Percentiles rank a stretch among this genome's conserved stretches.
phyloP scores from a whole-genome alignment of 2,329 filamentous ascomycete species.

The Colletotrichum sublineola region DNA sequence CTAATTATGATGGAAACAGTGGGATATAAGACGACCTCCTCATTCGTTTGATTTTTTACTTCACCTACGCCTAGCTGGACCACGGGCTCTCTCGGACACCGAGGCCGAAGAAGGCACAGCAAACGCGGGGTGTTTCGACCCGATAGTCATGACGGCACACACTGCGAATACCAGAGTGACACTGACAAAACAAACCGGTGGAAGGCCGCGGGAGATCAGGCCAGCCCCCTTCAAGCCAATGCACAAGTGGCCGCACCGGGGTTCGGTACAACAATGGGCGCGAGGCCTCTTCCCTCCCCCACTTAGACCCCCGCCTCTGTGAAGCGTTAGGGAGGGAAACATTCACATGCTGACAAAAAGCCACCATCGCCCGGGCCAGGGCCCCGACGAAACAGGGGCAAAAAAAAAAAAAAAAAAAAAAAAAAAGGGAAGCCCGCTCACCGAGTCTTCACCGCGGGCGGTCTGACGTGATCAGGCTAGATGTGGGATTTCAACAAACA shows the following conservation, averaged over 20 bases:
- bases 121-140: neutral
- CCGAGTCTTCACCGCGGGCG: slow-evolving; percentile 29
- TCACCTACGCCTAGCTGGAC: neutral
- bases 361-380: neutral
- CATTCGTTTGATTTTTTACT: neutral
- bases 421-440: neutral
- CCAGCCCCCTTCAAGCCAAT: neutral
- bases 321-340: neutral
- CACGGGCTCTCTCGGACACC: neutral
- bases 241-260: neutral
- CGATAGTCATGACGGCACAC: neutral
- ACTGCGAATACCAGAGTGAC: neutral
- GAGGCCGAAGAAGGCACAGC: too few relatives aligned
- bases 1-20: neutral
- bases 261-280: neutral
- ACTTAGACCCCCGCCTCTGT: too few relatives aligned
- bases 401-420: too few relatives aligned
- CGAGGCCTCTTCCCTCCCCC: neutral
- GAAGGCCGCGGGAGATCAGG: neutral
- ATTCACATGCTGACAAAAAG: slow-evolving; percentile 13
- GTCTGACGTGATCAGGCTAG: slow-evolving; percentile 38
- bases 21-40: neutral
- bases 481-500: slow-evolving; percentile 36
- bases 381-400: neutral
- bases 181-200: neutral